A percentile compares a stretch with the other conserved stretches of the same genome.
phyloP scores from a whole-genome alignment of 2,329 filamentous ascomycete species.

The Colletotrichum euphorbiae region DNA sequence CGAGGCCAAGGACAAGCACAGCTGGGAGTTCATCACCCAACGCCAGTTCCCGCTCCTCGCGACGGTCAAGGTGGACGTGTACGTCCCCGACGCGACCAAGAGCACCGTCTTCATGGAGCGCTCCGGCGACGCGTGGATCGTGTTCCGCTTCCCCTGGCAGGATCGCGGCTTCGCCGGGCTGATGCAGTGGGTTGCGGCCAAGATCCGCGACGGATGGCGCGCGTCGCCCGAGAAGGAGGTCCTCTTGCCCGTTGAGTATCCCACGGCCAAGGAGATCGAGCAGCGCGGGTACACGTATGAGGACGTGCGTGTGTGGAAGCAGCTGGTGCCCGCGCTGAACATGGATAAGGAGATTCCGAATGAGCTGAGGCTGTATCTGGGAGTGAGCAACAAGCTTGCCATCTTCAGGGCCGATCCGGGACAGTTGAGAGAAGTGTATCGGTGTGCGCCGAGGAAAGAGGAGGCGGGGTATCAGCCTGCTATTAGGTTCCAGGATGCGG shows the following conservation, averaged over 20 bases:
- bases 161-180: slow-evolving; percentile 61
- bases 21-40: slow-evolving; percentile 79
- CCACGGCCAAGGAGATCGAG: slow-evolving; percentile 67
- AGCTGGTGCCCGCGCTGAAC: slow-evolving; percentile 66
- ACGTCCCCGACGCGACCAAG: slow-evolving; percentile 74
- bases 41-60: slow-evolving; percentile 77
- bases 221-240: slow-evolving; percentile 72
- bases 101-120: slow-evolving; percentile 57
- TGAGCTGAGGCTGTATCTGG: slow-evolving; percentile 74
- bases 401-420: slow-evolving; percentile 75
- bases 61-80: slow-evolving; percentile 74
- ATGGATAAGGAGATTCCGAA: slow-evolving; percentile 68
- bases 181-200: slow-evolving; percentile 60
- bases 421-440: slow-evolving; percentile 67
- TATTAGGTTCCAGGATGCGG: slow-evolving; percentile 77
- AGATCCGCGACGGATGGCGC: slow-evolving; percentile 60
- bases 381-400: slow-evolving; percentile 72
- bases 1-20: slow-evolving; percentile 55
- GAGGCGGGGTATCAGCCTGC: slow-evolving; percentile 73
- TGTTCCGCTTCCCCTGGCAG: slow-evolving; percentile 74
- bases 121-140: slow-evolving; percentile 66
- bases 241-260: slow-evolving; percentile 73
- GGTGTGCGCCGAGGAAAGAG: slow-evolving; percentile 68
- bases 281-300: slow-evolving; percentile 69
- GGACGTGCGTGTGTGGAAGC: slow-evolving; percentile 74